Conservation (phyloP, 495 filamentous ascomycete species). For the Amniculicola lignicola region DNA sequence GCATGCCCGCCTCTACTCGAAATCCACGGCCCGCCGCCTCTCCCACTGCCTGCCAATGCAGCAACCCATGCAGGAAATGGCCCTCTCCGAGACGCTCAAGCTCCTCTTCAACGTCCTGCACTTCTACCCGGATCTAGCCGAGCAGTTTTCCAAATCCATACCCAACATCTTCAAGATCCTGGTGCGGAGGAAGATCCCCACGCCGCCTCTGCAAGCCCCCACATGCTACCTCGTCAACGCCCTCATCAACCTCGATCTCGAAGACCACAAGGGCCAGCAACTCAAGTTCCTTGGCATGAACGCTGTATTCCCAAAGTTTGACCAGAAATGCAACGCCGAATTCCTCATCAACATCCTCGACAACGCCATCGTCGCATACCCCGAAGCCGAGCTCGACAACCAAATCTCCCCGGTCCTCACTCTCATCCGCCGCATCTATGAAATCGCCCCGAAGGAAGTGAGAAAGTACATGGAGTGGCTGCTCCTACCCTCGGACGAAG, state of each 20-base stretch:
- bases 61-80: constrained; percentile 70
- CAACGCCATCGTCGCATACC: constrained; percentile 57
- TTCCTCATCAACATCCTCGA: constrained; percentile 73
- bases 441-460: constrained; percentile 63
- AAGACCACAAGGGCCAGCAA: constrained; percentile 45
- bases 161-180: constrained; percentile 73
- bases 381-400: constrained; percentile 64
- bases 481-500: constrained; percentile 74
- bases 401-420: constrained; percentile 67
- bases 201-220: constrained; percentile 58
- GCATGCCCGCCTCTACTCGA: constrained; percentile 61
- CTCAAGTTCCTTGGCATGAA: constrained; percentile 23
- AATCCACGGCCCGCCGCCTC: constrained; percentile 29
- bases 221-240: constrained; percentile 70
- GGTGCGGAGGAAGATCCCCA: constrained; percentile 51
- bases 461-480: constrained; percentile 60
- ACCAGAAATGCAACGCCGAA: constrained; percentile 60
- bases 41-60: constrained; percentile 26
- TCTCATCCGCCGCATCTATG: constrained; percentile 67
- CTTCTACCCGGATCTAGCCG: constrained; percentile 58
- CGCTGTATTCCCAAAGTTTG: constrained; percentile 60
- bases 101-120: constrained; percentile 84
- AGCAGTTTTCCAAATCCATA: constrained; percentile 63
- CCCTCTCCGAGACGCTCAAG: constrained; percentile 79
- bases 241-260: constrained; percentile 72